Conservation (phyloP, 2,329 filamentous ascomycete species). For the Exophiala viscosa region DNA sequence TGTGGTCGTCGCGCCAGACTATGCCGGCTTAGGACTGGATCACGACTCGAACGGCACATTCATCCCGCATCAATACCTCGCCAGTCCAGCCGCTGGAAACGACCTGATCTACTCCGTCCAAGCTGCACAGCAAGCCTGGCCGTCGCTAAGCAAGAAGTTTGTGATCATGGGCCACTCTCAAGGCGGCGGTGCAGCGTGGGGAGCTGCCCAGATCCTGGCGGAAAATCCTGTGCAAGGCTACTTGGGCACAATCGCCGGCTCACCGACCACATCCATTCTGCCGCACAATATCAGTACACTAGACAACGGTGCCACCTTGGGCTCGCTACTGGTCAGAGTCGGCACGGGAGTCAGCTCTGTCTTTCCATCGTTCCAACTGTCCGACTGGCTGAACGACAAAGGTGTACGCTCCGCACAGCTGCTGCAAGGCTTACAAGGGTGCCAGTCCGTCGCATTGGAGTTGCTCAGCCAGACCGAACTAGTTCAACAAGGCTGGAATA, state of each 20-base stretch:
- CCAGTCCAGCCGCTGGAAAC: slow-evolving; percentile 38
- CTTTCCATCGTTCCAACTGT: neutral
- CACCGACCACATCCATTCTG: neutral
- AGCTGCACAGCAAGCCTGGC: slow-evolving; percentile 43
- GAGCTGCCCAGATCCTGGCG: slow-evolving; percentile 35
- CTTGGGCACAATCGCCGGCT: slow-evolving; percentile 2
- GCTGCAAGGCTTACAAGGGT: slow-evolving; percentile 25
- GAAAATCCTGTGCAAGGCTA: slow-evolving; percentile 30
- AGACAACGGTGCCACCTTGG: neutral
- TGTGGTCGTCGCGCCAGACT: slow-evolving; percentile 46
- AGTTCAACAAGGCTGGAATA: slow-evolving; percentile 24
- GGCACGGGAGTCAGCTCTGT: neutral
- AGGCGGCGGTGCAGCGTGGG: slow-evolving; percentile 47
- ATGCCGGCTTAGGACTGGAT: slow-evolving; percentile 44
- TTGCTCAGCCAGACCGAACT: slow-evolving; percentile 13
- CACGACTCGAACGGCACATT: slow-evolving; percentile 32
- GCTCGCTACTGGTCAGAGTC: neutral
- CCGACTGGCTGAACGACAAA: neutral
- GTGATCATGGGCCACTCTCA: slow-evolving; percentile 48
- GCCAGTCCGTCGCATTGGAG: slow-evolving; percentile 16
- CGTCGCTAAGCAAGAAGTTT: slow-evolving; percentile 32
- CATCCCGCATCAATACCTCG: slow-evolving; percentile 43
- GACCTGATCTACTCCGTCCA: slow-evolving; percentile 44
- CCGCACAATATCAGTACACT: neutral
- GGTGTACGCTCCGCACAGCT: slow-evolving; percentile 9